phyloP scores from a whole-genome alignment of 441 rosid species.

The Rhodomyrtus psidioides region DNA sequence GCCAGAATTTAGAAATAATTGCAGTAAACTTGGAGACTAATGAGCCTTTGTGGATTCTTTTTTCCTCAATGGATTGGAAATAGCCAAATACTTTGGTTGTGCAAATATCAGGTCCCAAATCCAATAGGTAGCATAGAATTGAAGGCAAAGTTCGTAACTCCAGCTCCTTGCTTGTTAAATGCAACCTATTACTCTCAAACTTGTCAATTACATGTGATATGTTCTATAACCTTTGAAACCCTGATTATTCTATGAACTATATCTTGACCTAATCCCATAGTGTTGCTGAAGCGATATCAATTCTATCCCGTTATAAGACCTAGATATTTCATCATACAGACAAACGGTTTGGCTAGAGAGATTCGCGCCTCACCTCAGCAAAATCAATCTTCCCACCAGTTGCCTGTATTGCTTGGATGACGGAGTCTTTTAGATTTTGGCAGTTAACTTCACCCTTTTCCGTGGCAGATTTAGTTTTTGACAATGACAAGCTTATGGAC shows the following conservation, averaged over 20 bases:
- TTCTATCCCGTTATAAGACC: neutral
- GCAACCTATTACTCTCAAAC: neutral
- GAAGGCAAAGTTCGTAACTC: neutral
- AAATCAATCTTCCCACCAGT: conserved; percentile 75
- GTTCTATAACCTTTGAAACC: neutral
- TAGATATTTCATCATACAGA: neutral
- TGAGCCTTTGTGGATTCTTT: neutral
- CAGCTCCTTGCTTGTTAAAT: neutral
- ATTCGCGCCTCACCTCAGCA: conserved; percentile 49
- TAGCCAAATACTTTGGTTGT: neutral
- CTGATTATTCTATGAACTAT: neutral
- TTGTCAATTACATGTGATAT: neutral
- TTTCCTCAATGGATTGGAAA: neutral
- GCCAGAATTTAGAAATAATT: too few relatives aligned
- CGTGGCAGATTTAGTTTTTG: conserved; percentile 39
- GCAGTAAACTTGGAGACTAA: neutral
- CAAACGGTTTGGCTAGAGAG: neutral
- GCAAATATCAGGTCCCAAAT: neutral
- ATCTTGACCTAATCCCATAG: neutral
- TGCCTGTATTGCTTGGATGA: conserved; percentile 34
- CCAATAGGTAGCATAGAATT: neutral
- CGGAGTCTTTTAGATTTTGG: conserved; percentile 31
- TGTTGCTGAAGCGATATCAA: neutral
- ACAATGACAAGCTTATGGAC: conserved; percentile 63
- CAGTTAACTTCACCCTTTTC: conserved; percentile 38